These are phyloP conservation scores for Tolypocladium tropicale DNA, from an alignment of 2,329 filamentous ascomycete species.

Conservation along the genomic window DNA sequence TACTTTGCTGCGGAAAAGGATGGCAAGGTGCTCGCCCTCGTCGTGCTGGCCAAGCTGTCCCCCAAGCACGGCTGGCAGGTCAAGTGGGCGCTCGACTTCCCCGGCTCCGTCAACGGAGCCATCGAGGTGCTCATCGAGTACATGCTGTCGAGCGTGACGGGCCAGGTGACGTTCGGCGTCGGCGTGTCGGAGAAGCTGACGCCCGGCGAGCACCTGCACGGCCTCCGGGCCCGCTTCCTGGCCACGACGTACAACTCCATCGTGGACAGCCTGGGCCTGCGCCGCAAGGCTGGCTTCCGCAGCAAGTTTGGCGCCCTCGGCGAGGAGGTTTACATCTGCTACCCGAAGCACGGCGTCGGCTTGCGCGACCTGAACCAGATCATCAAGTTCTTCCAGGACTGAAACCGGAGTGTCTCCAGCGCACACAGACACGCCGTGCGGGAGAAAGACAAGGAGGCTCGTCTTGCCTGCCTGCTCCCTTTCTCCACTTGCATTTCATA, in stretches of 20 bases:
- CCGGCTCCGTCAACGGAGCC: conserved; percentile 70
- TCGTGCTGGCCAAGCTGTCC: conserved; percentile 73
- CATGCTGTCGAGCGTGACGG: conserved; percentile 43
- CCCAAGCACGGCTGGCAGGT: conserved; percentile 83
- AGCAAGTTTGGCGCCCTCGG: conserved; percentile 81
- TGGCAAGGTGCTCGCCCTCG: conserved; percentile 63
- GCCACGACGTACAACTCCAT: conserved; percentile 75
- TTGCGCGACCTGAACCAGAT: conserved; percentile 76
- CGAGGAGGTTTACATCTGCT: conserved; percentile 82
- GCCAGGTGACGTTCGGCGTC: conserved; percentile 73
- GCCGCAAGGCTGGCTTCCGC: conserved; percentile 79
- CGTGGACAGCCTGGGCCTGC: conserved; percentile 71
- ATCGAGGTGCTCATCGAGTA: conserved; percentile 76
- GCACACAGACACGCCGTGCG: no score
- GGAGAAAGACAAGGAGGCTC: no score
- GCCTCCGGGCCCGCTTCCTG: conserved; percentile 70
- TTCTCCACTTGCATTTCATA: no score
- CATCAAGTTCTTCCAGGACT: conserved; percentile 80
- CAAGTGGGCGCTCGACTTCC: conserved; percentile 94
- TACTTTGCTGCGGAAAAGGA: conserved; percentile 76
- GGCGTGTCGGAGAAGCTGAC: conserved; percentile 67
- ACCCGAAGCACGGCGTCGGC: conserved; percentile 76
- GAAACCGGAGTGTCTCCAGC: no score
- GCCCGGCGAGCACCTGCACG: conserved; percentile 72
- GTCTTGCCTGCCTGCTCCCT: no score